A percentile compares a stretch with the other conserved stretches of the same genome.
These are phyloP conservation scores for Gossypium raimondii DNA, from an alignment of 345 rosid genomes.

Conservation along the genomic window DNA sequence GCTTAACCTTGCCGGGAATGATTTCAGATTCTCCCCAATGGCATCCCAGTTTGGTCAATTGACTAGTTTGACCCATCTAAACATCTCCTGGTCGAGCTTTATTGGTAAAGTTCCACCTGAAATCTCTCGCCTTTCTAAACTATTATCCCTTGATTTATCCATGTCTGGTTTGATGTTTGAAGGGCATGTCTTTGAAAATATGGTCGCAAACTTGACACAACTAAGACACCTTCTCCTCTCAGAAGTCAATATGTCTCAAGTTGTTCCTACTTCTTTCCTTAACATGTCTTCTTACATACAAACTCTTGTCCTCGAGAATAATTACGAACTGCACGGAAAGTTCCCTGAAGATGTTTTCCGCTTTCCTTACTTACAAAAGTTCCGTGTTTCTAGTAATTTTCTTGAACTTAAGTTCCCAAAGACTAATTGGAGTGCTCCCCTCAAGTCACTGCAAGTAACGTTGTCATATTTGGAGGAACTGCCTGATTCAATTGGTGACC, in stretches of 20 bases:
- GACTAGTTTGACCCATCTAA: neutral
- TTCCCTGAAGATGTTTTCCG: slow-evolving; percentile 12
- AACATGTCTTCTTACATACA: slow-evolving; percentile 11
- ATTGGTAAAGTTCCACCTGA: no score
- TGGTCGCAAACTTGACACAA: neutral
- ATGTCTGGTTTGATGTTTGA: neutral
- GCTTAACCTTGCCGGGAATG: slow-evolving; percentile 21
- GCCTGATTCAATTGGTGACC: slow-evolving; percentile 13
- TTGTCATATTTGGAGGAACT: neutral
- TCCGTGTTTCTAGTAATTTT: neutral
- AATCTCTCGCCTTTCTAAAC: slow-evolving; percentile 11
- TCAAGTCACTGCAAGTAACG: neutral
- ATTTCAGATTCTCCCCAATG: slow-evolving; percentile 1
- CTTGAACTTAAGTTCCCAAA: slow-evolving; percentile 13
- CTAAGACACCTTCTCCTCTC: neutral
- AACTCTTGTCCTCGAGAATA: neutral
- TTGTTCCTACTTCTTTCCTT: neutral
- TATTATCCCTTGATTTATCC: slow-evolving; percentile 1
- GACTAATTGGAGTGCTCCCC: slow-evolving; percentile 2
- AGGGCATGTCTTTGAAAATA: neutral
- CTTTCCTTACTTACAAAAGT: slow-evolving; percentile 9
- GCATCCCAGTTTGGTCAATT: slow-evolving; percentile 19
- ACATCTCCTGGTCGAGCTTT: no score
- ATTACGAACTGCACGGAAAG: neutral
- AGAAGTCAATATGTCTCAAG: neutral